Evolutionary conservation across 148 eudicot genomes (phyloP), one percentile per base, ranked within the genome.

Genomic region (Silene uniflora): DNA sequence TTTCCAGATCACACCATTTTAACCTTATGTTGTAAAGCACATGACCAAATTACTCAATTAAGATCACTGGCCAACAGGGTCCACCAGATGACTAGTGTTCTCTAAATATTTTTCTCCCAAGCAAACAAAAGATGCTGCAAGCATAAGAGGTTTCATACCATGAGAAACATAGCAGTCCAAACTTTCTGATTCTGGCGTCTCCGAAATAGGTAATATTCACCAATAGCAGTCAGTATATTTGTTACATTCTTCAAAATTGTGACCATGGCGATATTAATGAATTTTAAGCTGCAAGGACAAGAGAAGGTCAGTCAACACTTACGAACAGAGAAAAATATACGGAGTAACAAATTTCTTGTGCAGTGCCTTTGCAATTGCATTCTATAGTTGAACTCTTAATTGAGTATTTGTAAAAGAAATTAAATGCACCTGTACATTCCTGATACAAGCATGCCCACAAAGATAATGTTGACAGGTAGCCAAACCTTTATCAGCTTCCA

Each of bases 231-330:
- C 67, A 92, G 59, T 63, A 92, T 90, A 80, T 90, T 92, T 61
- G 97, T 92, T 82, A 87, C 69, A 54, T 92, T 92, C 92, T 92
- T 92, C 91, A 92, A 74, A 80, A 92, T 90, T 49, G 97, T 92
- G 78, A 92, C 94, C 97, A 92, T 92, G 22, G 97, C 97, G 73
- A 91, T 85, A 73, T 92, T 92, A 69, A 87, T 90, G 85, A 83
- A 76, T 76, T 88, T 91, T 87, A 92, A 84, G 82, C 97, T 92
- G 94, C 72, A 85, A 83, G 35, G 21, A 81, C 77, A 73, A 55
- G 75, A 22, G 29, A 81, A 56, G 65, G 61, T 46, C 52, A 65
- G 74, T 70, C n/a, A 70, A 21, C 19, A 58, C 63, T 32, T 65
- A 52, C 67, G 23, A 76, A 52, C 55, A 5, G 55, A 25, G 25